Evolutionary conservation across 2,329 filamentous ascomycete species (phyloP).

Genomic region (Lachnellula hyalina): DNA sequence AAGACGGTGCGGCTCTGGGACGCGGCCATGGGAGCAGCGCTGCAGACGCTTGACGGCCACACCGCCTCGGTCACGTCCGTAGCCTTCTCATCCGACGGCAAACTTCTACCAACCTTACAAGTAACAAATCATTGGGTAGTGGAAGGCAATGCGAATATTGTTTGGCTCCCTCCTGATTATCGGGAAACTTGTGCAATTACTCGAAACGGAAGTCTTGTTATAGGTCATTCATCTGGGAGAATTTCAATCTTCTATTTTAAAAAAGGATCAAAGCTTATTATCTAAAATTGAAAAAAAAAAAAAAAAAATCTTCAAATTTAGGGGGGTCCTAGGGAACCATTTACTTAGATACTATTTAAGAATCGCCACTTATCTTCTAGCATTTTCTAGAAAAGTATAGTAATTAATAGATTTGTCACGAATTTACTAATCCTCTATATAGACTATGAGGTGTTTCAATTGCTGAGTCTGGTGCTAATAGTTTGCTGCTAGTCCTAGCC

Average conservation of each 20-base stretch:
- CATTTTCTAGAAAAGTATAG: constrained; percentile 2
- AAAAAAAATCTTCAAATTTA: constrained; percentile 6
- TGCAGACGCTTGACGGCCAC: constrained; percentile 13
- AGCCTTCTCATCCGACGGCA: constrained; percentile 12
- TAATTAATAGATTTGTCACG: not conserved
- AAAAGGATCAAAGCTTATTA: constrained; percentile 10
- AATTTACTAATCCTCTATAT: not conserved
- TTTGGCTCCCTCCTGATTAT: constrained; percentile 24
- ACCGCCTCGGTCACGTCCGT: constrained; percentile 2
- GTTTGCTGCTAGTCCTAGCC: too few relatives aligned
- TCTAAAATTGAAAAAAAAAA: constrained; percentile 8
- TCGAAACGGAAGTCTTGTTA: constrained; percentile 17
- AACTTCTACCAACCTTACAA: constrained; percentile 8
- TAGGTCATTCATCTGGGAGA: constrained; percentile 22
- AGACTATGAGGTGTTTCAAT: too few relatives aligned
- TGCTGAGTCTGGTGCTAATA: too few relatives aligned
- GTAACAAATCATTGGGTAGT: constrained; percentile 18
- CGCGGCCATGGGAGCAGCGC: not conserved
- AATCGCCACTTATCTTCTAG: constrained; percentile 8
- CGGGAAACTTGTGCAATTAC: constrained; percentile 15
- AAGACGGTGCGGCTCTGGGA: too few relatives aligned
- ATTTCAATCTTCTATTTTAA: constrained; percentile 18
- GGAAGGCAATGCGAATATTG: constrained; percentile 11
- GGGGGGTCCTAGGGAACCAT: constrained; percentile 9
- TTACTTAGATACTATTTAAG: constrained; percentile 6